Percentiles rank a stretch among this genome's conserved stretches.
Evolutionary conservation across 306 rosid species (phyloP).

Genomic region (Adenanthera pavonina): DNA sequence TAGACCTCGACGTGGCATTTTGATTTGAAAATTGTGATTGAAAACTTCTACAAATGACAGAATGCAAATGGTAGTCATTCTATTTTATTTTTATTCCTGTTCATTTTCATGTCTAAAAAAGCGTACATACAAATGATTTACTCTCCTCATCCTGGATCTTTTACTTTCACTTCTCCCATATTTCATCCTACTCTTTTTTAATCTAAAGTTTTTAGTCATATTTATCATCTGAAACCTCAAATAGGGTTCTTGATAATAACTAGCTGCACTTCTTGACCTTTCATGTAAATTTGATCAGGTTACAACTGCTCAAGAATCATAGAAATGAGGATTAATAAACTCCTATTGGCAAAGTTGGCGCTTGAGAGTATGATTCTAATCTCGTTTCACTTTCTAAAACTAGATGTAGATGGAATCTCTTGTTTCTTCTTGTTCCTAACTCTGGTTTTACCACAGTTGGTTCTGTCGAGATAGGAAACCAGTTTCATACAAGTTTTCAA

Average conservation of each 20-base stretch:
- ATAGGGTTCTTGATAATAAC: not conserved
- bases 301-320: conserved; percentile 59
- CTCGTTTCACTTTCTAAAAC: conserved; percentile 37
- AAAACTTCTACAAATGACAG: not conserved
- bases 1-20: conserved; percentile 15
- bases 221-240: not conserved
- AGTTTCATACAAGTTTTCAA: conserved; percentile 44
- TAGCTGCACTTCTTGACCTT: not conserved
- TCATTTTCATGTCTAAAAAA: not conserved
- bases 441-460: conserved; percentile 31
- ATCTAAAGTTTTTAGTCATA: not conserved
- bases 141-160: not conserved
- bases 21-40: conserved; percentile 1
- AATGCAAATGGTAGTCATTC: not conserved
- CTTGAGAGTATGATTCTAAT: conserved; percentile 47
- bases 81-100: not conserved
- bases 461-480: conserved; percentile 39
- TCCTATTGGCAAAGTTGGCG: conserved; percentile 30
- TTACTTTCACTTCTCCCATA: not conserved
- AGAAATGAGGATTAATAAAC: conserved; percentile 16
- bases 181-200: not conserved
- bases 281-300: conserved; percentile 57
- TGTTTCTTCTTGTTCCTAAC: conserved; percentile 18
- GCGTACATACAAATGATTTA: not conserved
- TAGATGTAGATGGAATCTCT: conserved; percentile 34